A percentile compares a stretch with the other conserved stretches of the same genome.
Evolutionary conservation across 2,329 filamentous ascomycete species (phyloP).

Genomic region (Trichoderma citrinoviride): DNA sequence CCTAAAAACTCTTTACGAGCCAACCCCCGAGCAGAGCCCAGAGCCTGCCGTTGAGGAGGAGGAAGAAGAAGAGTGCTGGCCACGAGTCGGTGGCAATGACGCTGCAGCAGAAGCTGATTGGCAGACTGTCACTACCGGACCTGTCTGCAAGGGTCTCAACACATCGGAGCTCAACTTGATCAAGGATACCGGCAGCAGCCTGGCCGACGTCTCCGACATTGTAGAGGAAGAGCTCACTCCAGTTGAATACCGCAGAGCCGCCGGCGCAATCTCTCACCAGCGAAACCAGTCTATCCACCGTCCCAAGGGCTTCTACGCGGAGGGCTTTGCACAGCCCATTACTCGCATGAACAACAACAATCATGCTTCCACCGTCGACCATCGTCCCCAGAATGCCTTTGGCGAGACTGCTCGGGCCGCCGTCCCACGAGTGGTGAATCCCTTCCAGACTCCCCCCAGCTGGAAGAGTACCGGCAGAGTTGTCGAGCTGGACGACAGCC

Average conservation of each 20-base stretch:
- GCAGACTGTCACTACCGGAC: constrained; percentile 39
- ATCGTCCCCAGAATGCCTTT: not conserved
- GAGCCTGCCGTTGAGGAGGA: not conserved
- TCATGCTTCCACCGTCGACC: not conserved
- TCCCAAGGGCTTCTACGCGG: not conserved
- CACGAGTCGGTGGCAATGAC: constrained; percentile 23
- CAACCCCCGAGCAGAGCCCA: not conserved
- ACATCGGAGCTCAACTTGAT: constrained; percentile 28
- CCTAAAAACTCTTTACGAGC: not conserved
- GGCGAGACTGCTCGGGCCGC: constrained; percentile 24
- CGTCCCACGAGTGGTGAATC: constrained; percentile 30
- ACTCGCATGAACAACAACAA: not conserved
- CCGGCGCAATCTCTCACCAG: not conserved
- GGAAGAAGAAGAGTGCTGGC: constrained; percentile 19
- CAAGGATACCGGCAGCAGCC: constrained; percentile 42
- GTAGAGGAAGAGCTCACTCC: constrained; percentile 17
- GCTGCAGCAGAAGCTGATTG: constrained; percentile 35
- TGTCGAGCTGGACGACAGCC: not conserved
- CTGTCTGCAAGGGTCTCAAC: constrained; percentile 26
- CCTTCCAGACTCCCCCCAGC: constrained; percentile 26
- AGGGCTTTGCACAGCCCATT: not conserved
- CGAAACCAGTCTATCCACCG: not conserved
- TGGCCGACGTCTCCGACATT: constrained; percentile 46
- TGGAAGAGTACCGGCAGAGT: not conserved
- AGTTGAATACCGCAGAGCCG: not conserved